Base-by-base conservation (phyloP, 352 stramenopile genomes). In the Achlya hypogyna region DNA sequence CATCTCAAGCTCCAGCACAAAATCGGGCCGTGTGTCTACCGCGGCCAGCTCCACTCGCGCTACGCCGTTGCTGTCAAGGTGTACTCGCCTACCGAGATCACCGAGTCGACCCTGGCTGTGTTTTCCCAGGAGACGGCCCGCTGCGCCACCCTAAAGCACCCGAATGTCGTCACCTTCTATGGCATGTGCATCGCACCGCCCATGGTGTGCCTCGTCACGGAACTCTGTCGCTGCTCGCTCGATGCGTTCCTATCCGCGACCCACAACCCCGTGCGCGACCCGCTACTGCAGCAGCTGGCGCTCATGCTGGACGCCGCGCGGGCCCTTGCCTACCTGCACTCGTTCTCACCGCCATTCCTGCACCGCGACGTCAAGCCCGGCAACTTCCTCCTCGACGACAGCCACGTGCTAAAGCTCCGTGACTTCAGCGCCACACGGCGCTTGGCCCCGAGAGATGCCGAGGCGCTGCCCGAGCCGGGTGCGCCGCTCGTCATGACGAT, bases 261-360 rank as follows among this genome's bases (percentile, higher is more conserved):
- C 25, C 20, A n/a, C 25, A 14, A 34, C 25, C 34, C 23, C 35
- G 69, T 45, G 25, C 28, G 16, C 25, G 31, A 53, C 22, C 53
- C 53, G 18, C 22, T 62, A 22, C 38, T 18, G 53, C 35, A 18
- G 20, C 47, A 85, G 53, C 62, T 89, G 5, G 74, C 74, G 51
- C 83, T 84, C 52, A 88, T 89, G 79, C 78, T 87, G 31, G 81
- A 89, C 52, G 78, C 78, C 22, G 76, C 78, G 1, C 72, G 82
- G 0, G 81, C 81, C 3, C 75, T 90, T 18, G 80, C 78, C 42
- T 90, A 90, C 51, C 69, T 90, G 53, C 82, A 90, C 70, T 86
- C 76, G 53, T 89, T 89, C 64, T 83, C 75, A 4, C 80, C 78
- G n/a, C 75, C 76, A 18, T 88, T 90, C 43, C 51, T 90, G 54